These are phyloP conservation scores for Xylariaceae sp. DNA, from an alignment of 2,329 filamentous ascomycete species.

Conservation along the genomic window DNA sequence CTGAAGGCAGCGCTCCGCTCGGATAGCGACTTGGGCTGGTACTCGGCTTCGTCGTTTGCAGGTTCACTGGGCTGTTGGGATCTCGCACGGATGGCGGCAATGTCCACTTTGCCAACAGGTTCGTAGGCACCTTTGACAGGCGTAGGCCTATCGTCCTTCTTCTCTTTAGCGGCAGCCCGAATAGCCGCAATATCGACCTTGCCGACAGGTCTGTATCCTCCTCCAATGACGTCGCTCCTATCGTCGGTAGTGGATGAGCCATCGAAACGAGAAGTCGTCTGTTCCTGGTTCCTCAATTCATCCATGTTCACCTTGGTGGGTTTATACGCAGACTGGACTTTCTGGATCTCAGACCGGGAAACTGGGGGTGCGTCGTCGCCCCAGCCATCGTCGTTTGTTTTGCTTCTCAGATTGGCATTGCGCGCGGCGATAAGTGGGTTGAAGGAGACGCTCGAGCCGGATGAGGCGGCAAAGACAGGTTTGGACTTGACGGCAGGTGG, in stretches of 20 bases:
- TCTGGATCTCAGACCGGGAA: slow-evolving; percentile 81
- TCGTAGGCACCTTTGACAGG: slow-evolving; percentile 91
- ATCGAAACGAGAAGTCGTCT: slow-evolving; percentile 60
- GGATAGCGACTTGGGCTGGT: slow-evolving; percentile 59
- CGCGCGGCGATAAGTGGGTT: slow-evolving; percentile 67
- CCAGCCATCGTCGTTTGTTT: slow-evolving; percentile 82
- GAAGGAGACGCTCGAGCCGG: slow-evolving; percentile 47
- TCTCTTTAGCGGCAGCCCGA: slow-evolving; percentile 66
- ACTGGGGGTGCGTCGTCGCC: slow-evolving; percentile 89
- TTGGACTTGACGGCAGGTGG: slow-evolving; percentile 79
- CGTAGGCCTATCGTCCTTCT: slow-evolving; percentile 73
- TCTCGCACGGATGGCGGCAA: slow-evolving; percentile 84
- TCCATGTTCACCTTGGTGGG: slow-evolving; percentile 94
- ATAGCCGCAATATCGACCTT: slow-evolving; percentile 97
- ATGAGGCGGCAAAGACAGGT: slow-evolving; percentile 84
- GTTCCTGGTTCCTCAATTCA: slow-evolving; percentile 71
- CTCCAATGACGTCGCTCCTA: slow-evolving; percentile 66
- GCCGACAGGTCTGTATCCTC: slow-evolving; percentile 87
- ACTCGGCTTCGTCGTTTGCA: slow-evolving; percentile 36
- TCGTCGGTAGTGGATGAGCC: slow-evolving; percentile 43
- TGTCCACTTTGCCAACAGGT: slow-evolving; percentile 94
- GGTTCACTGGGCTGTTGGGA: slow-evolving; percentile 60
- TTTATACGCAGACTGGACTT: slow-evolving; percentile 87
- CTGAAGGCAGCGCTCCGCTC: slow-evolving; percentile 74
- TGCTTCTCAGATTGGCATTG: slow-evolving; percentile 51